A percentile compares a stretch with the other conserved stretches of the same genome.
Evolutionary conservation across 2,329 filamentous ascomycete genomes (phyloP).

Genomic region (Fusarium secorum): DNA sequence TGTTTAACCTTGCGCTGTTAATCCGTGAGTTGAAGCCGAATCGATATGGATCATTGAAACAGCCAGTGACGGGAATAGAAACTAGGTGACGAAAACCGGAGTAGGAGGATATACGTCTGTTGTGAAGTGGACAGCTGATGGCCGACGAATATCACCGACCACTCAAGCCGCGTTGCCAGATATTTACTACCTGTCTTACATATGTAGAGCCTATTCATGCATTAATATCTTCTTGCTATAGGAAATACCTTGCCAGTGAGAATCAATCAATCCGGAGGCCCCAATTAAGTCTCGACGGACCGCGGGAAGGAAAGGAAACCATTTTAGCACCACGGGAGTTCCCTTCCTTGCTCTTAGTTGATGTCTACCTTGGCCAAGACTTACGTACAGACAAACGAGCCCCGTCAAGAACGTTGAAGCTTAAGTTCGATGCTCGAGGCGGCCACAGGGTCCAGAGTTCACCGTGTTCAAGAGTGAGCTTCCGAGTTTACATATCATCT

Average conservation of each 20-base stretch:
- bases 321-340: slow-evolving; percentile 30
- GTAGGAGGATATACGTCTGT: neutral
- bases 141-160: neutral
- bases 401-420: slow-evolving; percentile 10
- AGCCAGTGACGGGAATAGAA: neutral
- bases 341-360: slow-evolving; percentile 19
- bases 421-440: neutral
- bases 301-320: slow-evolving; percentile 7
- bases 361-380: neutral
- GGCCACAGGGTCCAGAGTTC: neutral
- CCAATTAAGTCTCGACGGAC: neutral
- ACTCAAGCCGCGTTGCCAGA: neutral
- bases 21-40: neutral
- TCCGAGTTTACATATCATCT: neutral
- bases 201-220: neutral
- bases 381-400: neutral
- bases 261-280: neutral
- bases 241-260: neutral
- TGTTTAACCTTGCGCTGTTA: neutral
- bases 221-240: neutral
- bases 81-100: neutral
- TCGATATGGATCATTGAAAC: neutral
- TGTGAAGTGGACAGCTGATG: neutral
- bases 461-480: neutral
- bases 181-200: neutral